These are phyloP conservation scores for Lactarius tabidus DNA, from an alignment of 768 basidiomycete genomes.

Conservation along the genomic window DNA sequence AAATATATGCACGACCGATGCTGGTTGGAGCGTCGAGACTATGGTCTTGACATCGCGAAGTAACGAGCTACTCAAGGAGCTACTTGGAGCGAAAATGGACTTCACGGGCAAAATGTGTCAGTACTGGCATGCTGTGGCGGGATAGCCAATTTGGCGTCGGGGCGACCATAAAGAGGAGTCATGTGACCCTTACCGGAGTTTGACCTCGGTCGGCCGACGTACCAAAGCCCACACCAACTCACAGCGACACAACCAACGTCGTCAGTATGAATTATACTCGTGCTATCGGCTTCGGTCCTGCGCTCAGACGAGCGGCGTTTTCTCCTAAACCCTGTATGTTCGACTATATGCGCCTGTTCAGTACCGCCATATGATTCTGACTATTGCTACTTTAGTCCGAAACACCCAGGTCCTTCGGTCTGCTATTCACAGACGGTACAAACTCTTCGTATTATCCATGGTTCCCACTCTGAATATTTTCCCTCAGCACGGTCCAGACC, in stretches of 20 bases:
- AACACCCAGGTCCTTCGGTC: conserved; percentile 18
- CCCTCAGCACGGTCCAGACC: conserved; percentile 53
- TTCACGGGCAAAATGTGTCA: conserved; percentile 62
- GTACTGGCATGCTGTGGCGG: conserved; percentile 69
- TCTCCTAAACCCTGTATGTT: conserved; percentile 32
- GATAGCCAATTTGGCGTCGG: conserved; percentile 27
- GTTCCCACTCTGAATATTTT: neutral
- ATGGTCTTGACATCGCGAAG: conserved; percentile 89
- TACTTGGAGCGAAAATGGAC: conserved; percentile 73
- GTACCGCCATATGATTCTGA: neutral
- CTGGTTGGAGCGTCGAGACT: conserved; percentile 90
- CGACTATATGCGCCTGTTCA: neutral
- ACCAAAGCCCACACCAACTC: neutral
- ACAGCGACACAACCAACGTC: neutral
- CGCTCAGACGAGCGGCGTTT: conserved; percentile 51
- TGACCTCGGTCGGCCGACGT: neutral
- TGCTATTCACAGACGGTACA: conserved; percentile 26
- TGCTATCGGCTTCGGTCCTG: conserved; percentile 54
- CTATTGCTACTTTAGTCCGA: conserved; percentile 23
- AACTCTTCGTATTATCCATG: neutral
- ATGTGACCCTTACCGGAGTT: neutral
- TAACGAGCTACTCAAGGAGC: conserved; percentile 89
- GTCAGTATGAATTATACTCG: conserved; percentile 41
- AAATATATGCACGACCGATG: conserved; percentile 90
- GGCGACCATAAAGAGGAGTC: neutral